Conservation (phyloP, 2,329 filamentous ascomycete genomes). For the Colletotrichum graminicola region DNA sequence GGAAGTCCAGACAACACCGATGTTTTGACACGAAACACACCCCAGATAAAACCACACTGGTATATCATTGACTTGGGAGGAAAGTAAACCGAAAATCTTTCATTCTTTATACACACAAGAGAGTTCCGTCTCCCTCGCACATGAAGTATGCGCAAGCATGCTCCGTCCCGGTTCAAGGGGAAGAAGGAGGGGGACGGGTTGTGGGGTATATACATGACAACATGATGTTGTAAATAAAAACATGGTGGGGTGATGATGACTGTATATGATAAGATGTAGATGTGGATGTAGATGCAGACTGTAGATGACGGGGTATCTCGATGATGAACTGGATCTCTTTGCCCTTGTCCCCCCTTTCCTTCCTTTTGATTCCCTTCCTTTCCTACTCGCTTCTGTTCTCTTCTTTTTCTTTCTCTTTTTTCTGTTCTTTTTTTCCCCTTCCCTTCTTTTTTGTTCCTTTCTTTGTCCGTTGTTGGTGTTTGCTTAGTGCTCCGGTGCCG, state of each 20-base stretch:
- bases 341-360: conserved; percentile 9
- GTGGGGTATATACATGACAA: background rate
- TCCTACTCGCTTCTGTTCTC: background rate
- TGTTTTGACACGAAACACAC: background rate
- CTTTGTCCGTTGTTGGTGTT: background rate
- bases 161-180: background rate
- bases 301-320: conserved; percentile 37
- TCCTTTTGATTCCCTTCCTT: background rate
- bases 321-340: conserved; percentile 36
- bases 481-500: conserved; percentile 10
- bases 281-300: conserved; percentile 26
- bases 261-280: background rate
- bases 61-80: background rate
- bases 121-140: background rate
- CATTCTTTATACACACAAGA: background rate
- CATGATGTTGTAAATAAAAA: conserved; percentile 6
- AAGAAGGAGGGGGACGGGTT: no score
- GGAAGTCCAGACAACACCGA: background rate
- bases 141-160: background rate
- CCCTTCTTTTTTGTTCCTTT: conserved; percentile 2
- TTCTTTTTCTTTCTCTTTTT: conserved; percentile 2
- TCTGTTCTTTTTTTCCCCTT: conserved; percentile 5
- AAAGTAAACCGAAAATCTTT: no score
- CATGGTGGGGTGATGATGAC: background rate
- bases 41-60: background rate